Conservation (phyloP, 306 rosid species). For the Castanopsis chinensis region DNA sequence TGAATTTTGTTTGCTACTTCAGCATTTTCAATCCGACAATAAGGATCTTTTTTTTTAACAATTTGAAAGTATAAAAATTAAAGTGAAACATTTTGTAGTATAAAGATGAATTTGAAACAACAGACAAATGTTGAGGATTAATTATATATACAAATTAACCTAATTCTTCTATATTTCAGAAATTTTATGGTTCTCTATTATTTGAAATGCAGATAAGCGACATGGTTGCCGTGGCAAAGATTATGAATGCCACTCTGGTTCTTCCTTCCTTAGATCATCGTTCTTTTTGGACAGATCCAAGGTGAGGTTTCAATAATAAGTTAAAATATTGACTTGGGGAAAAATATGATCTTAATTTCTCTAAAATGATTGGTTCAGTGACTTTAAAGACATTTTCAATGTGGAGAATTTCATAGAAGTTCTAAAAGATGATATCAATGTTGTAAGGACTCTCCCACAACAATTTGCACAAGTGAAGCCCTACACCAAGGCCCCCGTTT, state of each 20-base stretch:
- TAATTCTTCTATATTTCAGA: background rate
- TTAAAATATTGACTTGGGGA: background rate
- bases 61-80: too few species aligned
- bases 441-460: slow-evolving; percentile 51
- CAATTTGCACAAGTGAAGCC: slow-evolving; percentile 30
- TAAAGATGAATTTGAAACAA: too few species aligned
- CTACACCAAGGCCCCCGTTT: slow-evolving; percentile 44
- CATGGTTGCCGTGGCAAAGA: slow-evolving; percentile 71
- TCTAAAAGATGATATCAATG: slow-evolving; percentile 44
- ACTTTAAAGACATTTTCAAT: slow-evolving; percentile 56
- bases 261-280: slow-evolving; percentile 64
- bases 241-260: slow-evolving; percentile 68
- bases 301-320: slow-evolving; percentile 30
- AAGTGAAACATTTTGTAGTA: too few species aligned
- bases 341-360: background rate
- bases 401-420: slow-evolving; percentile 62
- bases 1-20: too few species aligned
- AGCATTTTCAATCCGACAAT: too few species aligned
- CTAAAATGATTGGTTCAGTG: slow-evolving; percentile 34
- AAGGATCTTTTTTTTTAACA: too few species aligned
- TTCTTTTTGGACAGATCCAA: slow-evolving; percentile 68
- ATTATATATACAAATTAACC: too few species aligned
- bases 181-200: background rate
- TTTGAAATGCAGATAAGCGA: slow-evolving; percentile 58
- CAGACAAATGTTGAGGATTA: too few species aligned